Base-by-base conservation (phyloP, 73 alveolate genomes). In the Tetrahymena malaccensis region DNA sequence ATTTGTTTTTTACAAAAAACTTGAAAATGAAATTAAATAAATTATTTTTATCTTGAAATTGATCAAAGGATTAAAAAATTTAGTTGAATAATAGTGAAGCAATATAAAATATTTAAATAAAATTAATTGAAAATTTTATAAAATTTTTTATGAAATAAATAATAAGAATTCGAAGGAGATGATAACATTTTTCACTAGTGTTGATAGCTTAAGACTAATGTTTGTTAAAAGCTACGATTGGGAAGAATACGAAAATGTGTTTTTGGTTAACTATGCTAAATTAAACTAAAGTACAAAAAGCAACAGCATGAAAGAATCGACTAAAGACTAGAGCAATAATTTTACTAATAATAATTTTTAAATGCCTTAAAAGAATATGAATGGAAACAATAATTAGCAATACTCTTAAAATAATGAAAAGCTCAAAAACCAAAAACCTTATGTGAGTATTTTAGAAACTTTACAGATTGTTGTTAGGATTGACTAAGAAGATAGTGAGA, bases 171-270 rank as follows among this genome's bases (percentile, higher is more conserved):
- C 83, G 43, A 43, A 95, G 34, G 94, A 95, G 34, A 43, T 89
- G 94, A 95, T 85, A 89, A 94, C 97, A 19, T 58, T 95, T 6
- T 95, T 70, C 27, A 85, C 94, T 25, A 50, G 95, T n/a, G 94
- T 95, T 85, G 97, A 89, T 85, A 85, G 97, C 57, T 89, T 95
- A 22, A 95, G 97, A 95, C 70, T 95, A n/a, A 94, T 94, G 43
- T 95, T 95, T 95, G 97, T 95, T 0, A 43, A 95, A 16, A 85
- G 83, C n/a, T 95, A 95, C 89, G 97, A 95, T 89, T 95, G 97
- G 97, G 97, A 95, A 55, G 95, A 95, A 43, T 85, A 95, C 37
- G 97, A 95, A 89, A 95, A 95, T 50, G 85, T 95, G 15, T 95
- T 95, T 85, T 70, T 70, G 57, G 94, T 95, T 19, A 56, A 95